Evolutionary conservation across 2,329 filamentous ascomycete species (phyloP).

Genomic region (Colletotrichum euphorbiae): DNA sequence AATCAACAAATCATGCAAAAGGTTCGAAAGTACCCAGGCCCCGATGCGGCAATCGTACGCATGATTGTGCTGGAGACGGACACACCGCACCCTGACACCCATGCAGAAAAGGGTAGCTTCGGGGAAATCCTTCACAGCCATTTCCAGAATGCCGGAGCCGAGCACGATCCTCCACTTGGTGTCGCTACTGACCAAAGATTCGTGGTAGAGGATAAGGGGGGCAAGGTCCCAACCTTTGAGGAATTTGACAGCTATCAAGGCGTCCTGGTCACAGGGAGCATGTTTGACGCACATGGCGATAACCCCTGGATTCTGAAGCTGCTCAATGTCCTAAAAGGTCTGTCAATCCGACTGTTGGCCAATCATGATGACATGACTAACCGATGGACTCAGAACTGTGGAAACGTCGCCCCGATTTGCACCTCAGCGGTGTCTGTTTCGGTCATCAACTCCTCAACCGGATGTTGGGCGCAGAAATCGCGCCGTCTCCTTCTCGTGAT

Average conservation of each 20-base stretch:
- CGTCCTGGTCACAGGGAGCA: constrained; percentile 78
- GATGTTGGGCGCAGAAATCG: constrained; percentile 76
- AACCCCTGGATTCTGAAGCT: constrained; percentile 80
- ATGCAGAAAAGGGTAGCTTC: constrained; percentile 62
- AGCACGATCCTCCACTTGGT: constrained; percentile 64
- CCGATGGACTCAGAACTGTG: constrained; percentile 55
- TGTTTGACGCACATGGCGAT: constrained; percentile 76
- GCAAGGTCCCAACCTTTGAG: constrained; percentile 57
- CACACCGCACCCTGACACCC: constrained; percentile 63
- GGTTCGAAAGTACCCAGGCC: constrained; percentile 29
- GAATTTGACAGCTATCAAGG: constrained; percentile 75
- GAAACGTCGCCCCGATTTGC: constrained; percentile 61
- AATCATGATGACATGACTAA: not conserved
- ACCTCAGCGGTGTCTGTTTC: constrained; percentile 81
- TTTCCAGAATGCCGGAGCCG: constrained; percentile 62
- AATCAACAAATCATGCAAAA: constrained; percentile 1
- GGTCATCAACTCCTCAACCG: constrained; percentile 84
- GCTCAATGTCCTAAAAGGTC: constrained; percentile 65
- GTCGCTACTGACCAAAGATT: constrained; percentile 67
- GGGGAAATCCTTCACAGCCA: constrained; percentile 64
- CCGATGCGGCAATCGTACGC: constrained; percentile 43
- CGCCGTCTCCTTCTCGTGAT: constrained; percentile 68
- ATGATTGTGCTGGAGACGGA: constrained; percentile 70
- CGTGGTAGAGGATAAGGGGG: constrained; percentile 62
- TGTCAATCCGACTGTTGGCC: not conserved